phyloP scores from a whole-genome alignment of 306 rosid genomes.

The Trifolium pratense region DNA sequence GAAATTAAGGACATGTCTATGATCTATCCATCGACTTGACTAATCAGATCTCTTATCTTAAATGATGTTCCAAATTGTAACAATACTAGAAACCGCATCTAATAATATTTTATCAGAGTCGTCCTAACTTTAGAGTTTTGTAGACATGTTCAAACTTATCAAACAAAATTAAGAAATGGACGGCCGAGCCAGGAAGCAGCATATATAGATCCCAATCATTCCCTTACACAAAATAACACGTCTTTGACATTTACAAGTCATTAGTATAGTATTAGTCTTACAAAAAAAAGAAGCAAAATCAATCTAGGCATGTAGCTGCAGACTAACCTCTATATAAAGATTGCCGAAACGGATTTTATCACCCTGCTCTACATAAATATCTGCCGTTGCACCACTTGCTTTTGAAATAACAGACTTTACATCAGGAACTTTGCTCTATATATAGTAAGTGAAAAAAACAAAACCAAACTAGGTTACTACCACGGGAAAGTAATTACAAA shows the following conservation, averaged over 20 bases:
- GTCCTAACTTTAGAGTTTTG: not conserved
- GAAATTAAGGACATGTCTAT: not conserved
- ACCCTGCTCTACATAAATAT: slow-evolving; percentile 63
- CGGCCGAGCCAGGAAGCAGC: slow-evolving; percentile 11
- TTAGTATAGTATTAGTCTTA: not conserved
- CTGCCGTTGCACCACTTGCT: slow-evolving; percentile 84
- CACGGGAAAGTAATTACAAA: slow-evolving; percentile 1
- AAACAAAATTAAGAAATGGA: not conserved
- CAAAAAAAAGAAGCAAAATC: not conserved
- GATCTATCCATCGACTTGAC: slow-evolving; percentile 10
- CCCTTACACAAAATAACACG: not conserved
- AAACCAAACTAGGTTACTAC: slow-evolving; percentile 13
- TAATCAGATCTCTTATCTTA: slow-evolving; percentile 31
- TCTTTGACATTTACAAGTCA: not conserved
- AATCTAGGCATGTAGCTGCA: slow-evolving; percentile 30
- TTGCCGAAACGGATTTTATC: slow-evolving; percentile 70
- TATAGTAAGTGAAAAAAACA: slow-evolving; percentile 29
- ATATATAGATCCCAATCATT: slow-evolving; percentile 1
- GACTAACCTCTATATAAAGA: slow-evolving; percentile 79
- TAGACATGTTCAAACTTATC: slow-evolving; percentile 18
- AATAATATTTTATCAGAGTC: slow-evolving; percentile 15
- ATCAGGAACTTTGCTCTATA: slow-evolving; percentile 70
- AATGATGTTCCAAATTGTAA: not conserved
- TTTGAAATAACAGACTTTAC: slow-evolving; percentile 84
- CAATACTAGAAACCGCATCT: slow-evolving; percentile 24